Evolutionary conservation across 768 basidiomycete species (phyloP).

Genomic region (Hypholoma fasciculare): DNA sequence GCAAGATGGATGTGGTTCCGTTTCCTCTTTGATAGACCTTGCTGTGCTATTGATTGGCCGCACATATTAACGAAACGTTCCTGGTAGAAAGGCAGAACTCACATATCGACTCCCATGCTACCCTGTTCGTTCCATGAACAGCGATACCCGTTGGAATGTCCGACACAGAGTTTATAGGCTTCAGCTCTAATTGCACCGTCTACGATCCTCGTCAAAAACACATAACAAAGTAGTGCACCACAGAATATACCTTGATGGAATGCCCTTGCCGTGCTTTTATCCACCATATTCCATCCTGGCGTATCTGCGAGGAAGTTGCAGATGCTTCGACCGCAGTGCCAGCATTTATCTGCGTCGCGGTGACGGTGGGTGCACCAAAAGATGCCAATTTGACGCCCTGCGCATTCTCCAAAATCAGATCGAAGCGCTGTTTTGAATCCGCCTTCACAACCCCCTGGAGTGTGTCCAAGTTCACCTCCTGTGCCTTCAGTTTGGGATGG

Average conservation of each 20-base stretch:
- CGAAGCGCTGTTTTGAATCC: constrained; percentile 70
- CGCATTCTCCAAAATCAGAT: constrained; percentile 51
- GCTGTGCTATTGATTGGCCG: constrained; percentile 40
- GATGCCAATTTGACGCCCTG: constrained; percentile 17
- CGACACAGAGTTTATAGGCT: constrained; percentile 50
- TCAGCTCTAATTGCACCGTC: constrained; percentile 70
- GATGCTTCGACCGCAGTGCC: not conserved
- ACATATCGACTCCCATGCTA: constrained; percentile 78
- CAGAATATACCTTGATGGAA: constrained; percentile 62
- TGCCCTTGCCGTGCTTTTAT: constrained; percentile 92
- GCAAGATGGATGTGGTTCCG: constrained; percentile 95
- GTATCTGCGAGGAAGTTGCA: not conserved
- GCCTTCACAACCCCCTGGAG: constrained; percentile 65
- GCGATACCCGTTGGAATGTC: constrained; percentile 73
- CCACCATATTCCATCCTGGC: constrained; percentile 59
- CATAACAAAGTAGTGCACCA: not conserved
- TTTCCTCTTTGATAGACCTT: constrained; percentile 81
- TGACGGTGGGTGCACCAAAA: not conserved
- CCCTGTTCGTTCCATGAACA: constrained; percentile 76
- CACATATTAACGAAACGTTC: not conserved
- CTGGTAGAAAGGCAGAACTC: constrained; percentile 11
- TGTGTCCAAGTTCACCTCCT: constrained; percentile 47
- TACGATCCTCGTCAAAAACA: constrained; percentile 23
- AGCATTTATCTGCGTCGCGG: not conserved
- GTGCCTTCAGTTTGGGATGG: constrained; percentile 61